These are phyloP conservation scores for Dendrocalamus latiflorus DNA, from an alignment of 202 grass and related monocot genomes.

Conservation along the genomic window DNA sequence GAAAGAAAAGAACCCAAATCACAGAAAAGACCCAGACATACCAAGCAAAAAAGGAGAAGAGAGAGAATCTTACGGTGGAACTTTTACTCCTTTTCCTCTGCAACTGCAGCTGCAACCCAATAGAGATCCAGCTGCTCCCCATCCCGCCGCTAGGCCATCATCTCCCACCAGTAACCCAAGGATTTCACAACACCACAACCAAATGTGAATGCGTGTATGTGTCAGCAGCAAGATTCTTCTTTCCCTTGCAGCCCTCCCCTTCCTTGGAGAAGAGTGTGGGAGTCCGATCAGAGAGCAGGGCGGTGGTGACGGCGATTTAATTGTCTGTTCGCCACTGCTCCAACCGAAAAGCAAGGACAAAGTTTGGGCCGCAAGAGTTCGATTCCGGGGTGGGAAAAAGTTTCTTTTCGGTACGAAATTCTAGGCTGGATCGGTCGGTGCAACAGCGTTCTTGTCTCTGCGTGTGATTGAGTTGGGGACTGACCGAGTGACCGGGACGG, in stretches of 20 bases:
- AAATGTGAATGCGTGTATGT: neutral
- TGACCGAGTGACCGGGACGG: no score
- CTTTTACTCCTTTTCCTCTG: neutral
- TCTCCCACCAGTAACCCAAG: neutral
- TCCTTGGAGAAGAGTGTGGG: neutral
- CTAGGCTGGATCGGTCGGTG: constrained; percentile 29
- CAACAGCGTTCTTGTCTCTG: constrained; percentile 22
- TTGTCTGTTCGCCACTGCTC: no score
- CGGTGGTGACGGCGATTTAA: constrained; percentile 1
- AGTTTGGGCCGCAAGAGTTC: neutral
- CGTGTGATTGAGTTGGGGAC: no score
- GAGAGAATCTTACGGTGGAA: neutral
- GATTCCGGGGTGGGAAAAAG: no score
- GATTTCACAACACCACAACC: neutral
- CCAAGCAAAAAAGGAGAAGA: neutral
- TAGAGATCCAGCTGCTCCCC: constrained; percentile 44
- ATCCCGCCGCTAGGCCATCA: constrained; percentile 36
- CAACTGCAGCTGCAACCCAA: constrained; percentile 44
- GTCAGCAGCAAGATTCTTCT: neutral
- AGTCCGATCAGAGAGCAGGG: neutral
- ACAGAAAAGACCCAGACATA: neutral
- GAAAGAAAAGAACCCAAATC: neutral
- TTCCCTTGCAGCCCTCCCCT: neutral
- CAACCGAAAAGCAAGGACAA: constrained; percentile 26
- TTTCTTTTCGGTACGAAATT: constrained; percentile 1